These are phyloP conservation scores for Pichia kluyveri DNA, from an alignment of 805 yeast species.

Conservation along the genomic window DNA sequence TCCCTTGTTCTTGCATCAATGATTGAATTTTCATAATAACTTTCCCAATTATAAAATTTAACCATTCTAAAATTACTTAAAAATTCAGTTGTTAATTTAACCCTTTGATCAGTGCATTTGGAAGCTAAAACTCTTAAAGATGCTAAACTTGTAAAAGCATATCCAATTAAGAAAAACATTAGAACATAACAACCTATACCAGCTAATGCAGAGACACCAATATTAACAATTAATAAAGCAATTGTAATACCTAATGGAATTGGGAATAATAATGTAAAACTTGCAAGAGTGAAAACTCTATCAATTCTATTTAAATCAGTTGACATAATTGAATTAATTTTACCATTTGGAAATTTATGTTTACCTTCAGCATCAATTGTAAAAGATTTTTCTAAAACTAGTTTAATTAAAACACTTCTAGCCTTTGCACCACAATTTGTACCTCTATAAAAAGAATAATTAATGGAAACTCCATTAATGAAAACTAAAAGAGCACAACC, in stretches of 20 bases:
- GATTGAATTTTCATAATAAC: conserved; percentile 55
- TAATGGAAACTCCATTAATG: conserved; percentile 38
- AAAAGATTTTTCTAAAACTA: conserved; percentile 58
- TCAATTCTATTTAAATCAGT: conserved; percentile 77
- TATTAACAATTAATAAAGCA: conserved; percentile 54
- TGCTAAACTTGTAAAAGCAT: conserved; percentile 41
- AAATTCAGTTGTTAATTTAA: conserved; percentile 67
- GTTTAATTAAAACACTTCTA: conserved; percentile 61
- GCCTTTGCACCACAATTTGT: conserved; percentile 60
- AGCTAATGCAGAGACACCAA: conserved; percentile 66
- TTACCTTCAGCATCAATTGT: conserved; percentile 50
- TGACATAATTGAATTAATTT: conserved; percentile 68
- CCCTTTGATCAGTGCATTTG: conserved; percentile 65
- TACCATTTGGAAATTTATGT: conserved; percentile 59
- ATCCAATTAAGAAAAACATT: conserved; percentile 37
- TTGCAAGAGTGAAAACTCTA: conserved; percentile 48
- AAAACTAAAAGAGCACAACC: conserved; percentile 57
- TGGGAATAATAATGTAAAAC: conserved; percentile 50
- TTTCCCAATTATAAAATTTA: conserved; percentile 88
- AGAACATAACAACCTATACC: conserved; percentile 55
- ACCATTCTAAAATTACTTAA: conserved; percentile 70
- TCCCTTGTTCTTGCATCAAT: conserved; percentile 51
- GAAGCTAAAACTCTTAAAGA: conserved; percentile 45
- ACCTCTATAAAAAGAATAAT: conserved; percentile 55
- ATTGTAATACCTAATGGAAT: conserved; percentile 54